Evolutionary conservation across 495 filamentous ascomycete species (phyloP).

Genomic region (Tricharina praecox): DNA sequence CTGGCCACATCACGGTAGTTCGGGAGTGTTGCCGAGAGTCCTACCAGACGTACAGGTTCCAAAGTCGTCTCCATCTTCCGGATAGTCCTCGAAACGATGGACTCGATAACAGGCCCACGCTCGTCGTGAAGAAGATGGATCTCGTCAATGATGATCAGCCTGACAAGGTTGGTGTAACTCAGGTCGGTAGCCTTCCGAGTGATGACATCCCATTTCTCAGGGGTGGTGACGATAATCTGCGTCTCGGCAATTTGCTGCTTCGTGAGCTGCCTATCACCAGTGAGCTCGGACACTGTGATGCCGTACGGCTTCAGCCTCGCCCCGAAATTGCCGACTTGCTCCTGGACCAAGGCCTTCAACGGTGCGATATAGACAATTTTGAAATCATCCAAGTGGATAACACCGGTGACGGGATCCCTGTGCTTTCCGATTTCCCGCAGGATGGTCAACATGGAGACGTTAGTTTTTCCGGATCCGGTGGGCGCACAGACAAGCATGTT

Average conservation of each 20-base stretch:
- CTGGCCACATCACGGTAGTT: constrained; percentile 95
- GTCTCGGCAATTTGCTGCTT: constrained; percentile 97
- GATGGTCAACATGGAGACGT: constrained; percentile 94
- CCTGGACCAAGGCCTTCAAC: constrained; percentile 85
- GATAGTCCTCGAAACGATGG: constrained; percentile 88
- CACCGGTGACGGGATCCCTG: constrained; percentile 65
- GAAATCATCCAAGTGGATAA: constrained; percentile 87
- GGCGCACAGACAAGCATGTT: constrained; percentile 97
- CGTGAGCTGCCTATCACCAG: constrained; percentile 92
- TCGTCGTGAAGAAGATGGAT: constrained; percentile 97
- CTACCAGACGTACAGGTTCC: constrained; percentile 76
- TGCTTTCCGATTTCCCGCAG: constrained; percentile 94
- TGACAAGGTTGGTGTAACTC: constrained; percentile 90
- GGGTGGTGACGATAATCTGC: constrained; percentile 95
- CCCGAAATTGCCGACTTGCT: constrained; percentile 94
- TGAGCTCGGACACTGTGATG: constrained; percentile 81
- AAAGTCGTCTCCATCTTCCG: constrained; percentile 83
- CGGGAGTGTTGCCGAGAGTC: constrained; percentile 84
- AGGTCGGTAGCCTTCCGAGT: constrained; percentile 94
- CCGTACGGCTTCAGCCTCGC: constrained; percentile 78
- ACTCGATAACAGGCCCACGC: constrained; percentile 89
- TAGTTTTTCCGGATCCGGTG: constrained; percentile 95
- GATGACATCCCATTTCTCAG: constrained; percentile 98
- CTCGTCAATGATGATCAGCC: constrained; percentile 90
- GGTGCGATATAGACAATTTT: constrained; percentile 95